Evolutionary conservation across 768 basidiomycete species (phyloP), one percentile per base, ranked within the genome.

Genomic region (Suillus bovinus): DNA sequence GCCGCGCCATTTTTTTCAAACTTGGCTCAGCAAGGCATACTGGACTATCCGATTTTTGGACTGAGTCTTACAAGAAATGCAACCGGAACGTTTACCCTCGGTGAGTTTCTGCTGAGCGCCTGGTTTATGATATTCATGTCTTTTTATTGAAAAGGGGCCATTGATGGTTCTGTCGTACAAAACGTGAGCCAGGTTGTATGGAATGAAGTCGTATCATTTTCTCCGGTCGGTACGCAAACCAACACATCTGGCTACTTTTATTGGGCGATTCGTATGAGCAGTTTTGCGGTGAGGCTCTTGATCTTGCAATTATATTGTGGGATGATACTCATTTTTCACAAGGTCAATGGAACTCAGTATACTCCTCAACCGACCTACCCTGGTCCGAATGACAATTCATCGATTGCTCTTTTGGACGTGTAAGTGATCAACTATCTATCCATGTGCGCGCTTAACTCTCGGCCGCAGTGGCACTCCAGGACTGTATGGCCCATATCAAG

Each of bases 31-130:
- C 79, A 82, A 64, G 91, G 90, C 20, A 74, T 82, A 34, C 74
- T 93, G 53, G 83, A 85, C 38, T 93, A 91, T 69, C 91, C 91
- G 1, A 68, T 93, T 10, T 93, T 93, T 67, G 89, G 87, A n/a
- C 67, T 93, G 31, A 86, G 81, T 67, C 75, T 93, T 64, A 83
- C 85, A 1, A 77, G 79, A 49, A 86, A 88, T 68, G 70, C 75
- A 3, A 82, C 80, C 13, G 91, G 91, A 11, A 81, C 85, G 22
- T 77, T 93, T 24, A 76, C 90, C 2, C 66, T 93, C 17, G 91
- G 90, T 89, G 58, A 67, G 47, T 49, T 24, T 8, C 20, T 31
- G 22, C 50, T 31, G 17, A 33, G 9, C 27, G 47, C 36, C 31
- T 29, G 4, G 53, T 5, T 9, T 24, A 3, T 16, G 10, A 36